Base-by-base conservation (phyloP, 1,139 yeast genomes). In the Yamadazyma dendronema region DNA sequence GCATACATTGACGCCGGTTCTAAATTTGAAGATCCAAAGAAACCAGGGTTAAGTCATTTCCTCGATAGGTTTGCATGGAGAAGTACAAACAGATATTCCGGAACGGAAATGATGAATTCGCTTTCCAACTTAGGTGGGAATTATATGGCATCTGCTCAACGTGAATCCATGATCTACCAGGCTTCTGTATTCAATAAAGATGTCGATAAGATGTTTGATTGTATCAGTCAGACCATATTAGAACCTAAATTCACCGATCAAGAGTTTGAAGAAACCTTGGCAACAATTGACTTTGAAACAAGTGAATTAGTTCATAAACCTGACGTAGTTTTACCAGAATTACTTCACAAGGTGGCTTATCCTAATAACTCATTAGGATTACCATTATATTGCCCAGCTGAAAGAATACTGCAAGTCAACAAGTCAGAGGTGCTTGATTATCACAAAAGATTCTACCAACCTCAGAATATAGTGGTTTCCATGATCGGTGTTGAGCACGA, bases 131-230 rank as follows among this genome's bases (percentile, higher is more conserved):
- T 92, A 38, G 98, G 98, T 30, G 98, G 98, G 10, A 92, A 90
- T 59, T 89, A 85, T 61, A 90, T 88, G 80, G 86, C 96, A 55
- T 84, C 96, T 1, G 87, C 96, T 1, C 87, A 95, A 21, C 74
- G 98, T 54, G 98, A 92, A 57, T 78, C 94, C 4, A 75, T 92
- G 68, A 79, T 92, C 66, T 92, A 92, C 59, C 97, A 92, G 60
- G 95, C 97, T 2, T 83, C 96, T 2, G 96, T 89, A 1, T 92
- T 92, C 69, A 89, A 90, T 57, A 76, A 65, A 37, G 96, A 90
- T 55, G 81, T 84, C n/a, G 94, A 81, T 31, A 68, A 72, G 47
- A 89, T 94, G 96, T 79, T 87, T 49, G 77, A 76, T 31, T 68
- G 88, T 36, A 69, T 92, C 50, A 68, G 88, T n/a, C 94, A 89